Base-by-base conservation (phyloP, 139 green algal species). In the Coelastrella sp. region DNA sequence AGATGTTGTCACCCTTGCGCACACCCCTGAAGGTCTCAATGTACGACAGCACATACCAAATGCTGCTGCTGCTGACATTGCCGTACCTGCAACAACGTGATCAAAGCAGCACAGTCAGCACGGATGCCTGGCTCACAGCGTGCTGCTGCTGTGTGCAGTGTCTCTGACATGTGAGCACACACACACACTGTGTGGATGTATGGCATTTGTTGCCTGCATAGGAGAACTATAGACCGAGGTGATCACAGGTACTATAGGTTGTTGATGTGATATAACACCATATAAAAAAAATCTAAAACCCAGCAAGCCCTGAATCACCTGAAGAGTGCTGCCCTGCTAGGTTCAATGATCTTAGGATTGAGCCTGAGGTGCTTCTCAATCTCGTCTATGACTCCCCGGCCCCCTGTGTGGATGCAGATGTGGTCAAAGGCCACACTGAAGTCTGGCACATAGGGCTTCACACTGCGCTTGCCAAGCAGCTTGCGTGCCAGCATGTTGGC, bases 341-440 rank as follows among this genome's bases (percentile, higher is more conserved):
- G 97, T 90, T 96, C 95, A 61, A 97, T 94, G 25, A 96, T 87
- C 19, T 81, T 66, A 17, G 65, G 57, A 12, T 85, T 86, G 10
- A 96, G 92, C 49, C 89, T 79, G 87, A 99, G 94, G 94, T 99
- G 98, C 93, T 97, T 97, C 93, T 99, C 97, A 88, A 99, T 98
- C 91, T 98, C 98, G 78, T 99, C 97, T 63, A 99, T 97, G 20
- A 99, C 97, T 14, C 94, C 97, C 10, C 97, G 93, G 9, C 97
- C 98, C n/a, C 95, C 93, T 4, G 98, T 99, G 95, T 99, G 98
- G 83, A 99, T 99, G 95, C 98, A 99, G 88, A 99, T 97, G 92
- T 99, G 97, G 78, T 96, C 96, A 89, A 99, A 99, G 6, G 98
- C 98, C 12, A 96, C 94, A 90, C 97, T 98, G 95, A 99, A 99